These are phyloP conservation scores for Cordyceps fumosorosea DNA, from an alignment of 2,329 filamentous ascomycete species.

Conservation along the genomic window DNA sequence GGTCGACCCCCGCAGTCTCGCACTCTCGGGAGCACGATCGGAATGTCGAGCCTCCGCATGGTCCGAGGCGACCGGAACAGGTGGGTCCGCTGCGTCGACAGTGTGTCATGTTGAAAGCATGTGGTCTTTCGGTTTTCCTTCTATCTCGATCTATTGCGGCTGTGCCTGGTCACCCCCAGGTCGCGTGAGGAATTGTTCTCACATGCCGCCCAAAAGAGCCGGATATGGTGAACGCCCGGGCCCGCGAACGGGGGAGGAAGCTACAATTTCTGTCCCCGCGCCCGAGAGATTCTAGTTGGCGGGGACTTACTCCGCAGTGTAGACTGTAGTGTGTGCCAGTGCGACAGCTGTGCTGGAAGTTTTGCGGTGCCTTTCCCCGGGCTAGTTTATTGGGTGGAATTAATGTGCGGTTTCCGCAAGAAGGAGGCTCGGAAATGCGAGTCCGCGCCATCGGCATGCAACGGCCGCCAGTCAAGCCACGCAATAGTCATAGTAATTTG, in stretches of 20 bases:
- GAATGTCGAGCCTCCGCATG: not conserved
- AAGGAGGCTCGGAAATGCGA: constrained; percentile 4
- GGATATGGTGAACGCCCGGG: not conserved
- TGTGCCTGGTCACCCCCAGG: not conserved
- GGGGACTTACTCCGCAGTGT: not conserved
- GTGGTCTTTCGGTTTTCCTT: not conserved
- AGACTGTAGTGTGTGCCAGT: not conserved
- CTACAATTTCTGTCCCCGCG: constrained; percentile 6
- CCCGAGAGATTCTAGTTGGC: not conserved
- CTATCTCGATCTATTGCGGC: not conserved
- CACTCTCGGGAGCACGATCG: not conserved
- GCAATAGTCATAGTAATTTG: too few relatives aligned
- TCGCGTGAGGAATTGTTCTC: not conserved
- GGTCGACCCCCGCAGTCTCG: not conserved
- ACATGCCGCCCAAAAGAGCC: not conserved
- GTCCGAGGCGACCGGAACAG: not conserved
- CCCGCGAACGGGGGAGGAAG: not conserved
- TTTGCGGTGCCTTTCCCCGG: not conserved
- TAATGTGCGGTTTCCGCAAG: not conserved
- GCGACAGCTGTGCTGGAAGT: not conserved
- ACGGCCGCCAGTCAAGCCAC: not conserved
- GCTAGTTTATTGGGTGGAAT: not conserved
- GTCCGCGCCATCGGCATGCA: not conserved
- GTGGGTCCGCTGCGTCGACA: not conserved
- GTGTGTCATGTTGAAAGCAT: not conserved